Percentiles rank a stretch among this genome's conserved stretches.
Evolutionary conservation across 768 basidiomycete genomes (phyloP).

Genomic region (Nidula microcarpa): DNA sequence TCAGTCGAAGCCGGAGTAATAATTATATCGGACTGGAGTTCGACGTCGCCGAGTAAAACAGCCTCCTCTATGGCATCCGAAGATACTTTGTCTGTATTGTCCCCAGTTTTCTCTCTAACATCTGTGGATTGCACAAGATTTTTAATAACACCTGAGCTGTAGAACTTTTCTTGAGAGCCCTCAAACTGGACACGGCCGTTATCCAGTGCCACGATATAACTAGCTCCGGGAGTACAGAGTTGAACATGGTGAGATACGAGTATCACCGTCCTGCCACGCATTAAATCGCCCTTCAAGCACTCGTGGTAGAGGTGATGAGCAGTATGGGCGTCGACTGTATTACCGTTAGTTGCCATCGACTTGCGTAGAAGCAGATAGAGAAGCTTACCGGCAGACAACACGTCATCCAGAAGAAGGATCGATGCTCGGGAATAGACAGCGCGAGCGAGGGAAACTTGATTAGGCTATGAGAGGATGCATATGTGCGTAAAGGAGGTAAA

Average conservation of each 20-base stretch:
- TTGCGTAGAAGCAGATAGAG: neutral
- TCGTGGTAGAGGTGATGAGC: conserved; percentile 83
- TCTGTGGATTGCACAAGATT: conserved; percentile 60
- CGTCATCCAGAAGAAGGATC: conserved; percentile 81
- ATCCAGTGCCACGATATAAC: conserved; percentile 80
- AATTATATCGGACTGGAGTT: conserved; percentile 24
- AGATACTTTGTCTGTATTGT: conserved; percentile 46
- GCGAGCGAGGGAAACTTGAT: conserved; percentile 52
- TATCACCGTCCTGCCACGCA: conserved; percentile 79
- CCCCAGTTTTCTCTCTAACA: conserved; percentile 27
- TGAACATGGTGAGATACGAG: conserved; percentile 96
- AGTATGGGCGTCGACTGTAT: conserved; percentile 86
- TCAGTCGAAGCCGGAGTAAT: conserved; percentile 37
- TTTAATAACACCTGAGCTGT: conserved; percentile 60
- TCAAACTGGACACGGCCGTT: conserved; percentile 77
- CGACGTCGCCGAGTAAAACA: neutral
- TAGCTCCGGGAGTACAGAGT: conserved; percentile 76
- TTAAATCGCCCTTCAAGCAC: conserved; percentile 81
- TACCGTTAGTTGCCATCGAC: conserved; percentile 5
- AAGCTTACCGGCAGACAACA: conserved; percentile 46
- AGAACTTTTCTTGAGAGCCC: conserved; percentile 62
- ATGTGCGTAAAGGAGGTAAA: no score
- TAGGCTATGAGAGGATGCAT: no score
- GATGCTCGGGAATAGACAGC: conserved; percentile 90
- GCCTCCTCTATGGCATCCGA: conserved; percentile 17